Evolutionary conservation across 345 rosid genomes (phyloP).

Genomic region (Combretum micranthum): DNA sequence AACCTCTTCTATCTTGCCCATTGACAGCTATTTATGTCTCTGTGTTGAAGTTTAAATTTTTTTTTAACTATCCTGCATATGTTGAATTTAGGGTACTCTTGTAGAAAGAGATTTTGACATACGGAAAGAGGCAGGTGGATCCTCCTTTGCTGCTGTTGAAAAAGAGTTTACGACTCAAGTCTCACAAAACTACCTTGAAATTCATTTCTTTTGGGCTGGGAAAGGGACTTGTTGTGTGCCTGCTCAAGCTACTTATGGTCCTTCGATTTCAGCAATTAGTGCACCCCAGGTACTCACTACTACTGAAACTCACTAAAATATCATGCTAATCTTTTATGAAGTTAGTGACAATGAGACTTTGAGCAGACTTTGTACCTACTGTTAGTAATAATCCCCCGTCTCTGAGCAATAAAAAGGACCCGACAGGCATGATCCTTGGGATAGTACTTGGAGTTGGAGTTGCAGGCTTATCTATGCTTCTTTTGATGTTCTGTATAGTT

Average conservation of each 20-base stretch:
- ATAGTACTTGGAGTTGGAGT: slow-evolving; percentile 41
- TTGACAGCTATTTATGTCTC: too few species aligned
- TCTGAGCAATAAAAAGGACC: slow-evolving; percentile 17
- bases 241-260: slow-evolving; percentile 23
- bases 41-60: too few species aligned
- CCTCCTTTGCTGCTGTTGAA: slow-evolving; percentile 14
- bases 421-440: slow-evolving; percentile 47
- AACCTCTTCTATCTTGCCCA: too few species aligned
- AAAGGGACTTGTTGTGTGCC: slow-evolving; percentile 33
- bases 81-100: too few species aligned
- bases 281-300: slow-evolving; percentile 1
- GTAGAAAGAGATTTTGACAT: slow-evolving; percentile 15
- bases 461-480: slow-evolving; percentile 21
- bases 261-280: slow-evolving; percentile 28
- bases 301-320: neutral
- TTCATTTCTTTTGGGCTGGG: slow-evolving; percentile 31
- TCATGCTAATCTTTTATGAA: neutral
- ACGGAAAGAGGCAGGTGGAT: slow-evolving; percentile 21
- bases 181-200: slow-evolving; percentile 23
- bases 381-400: slow-evolving; percentile 43
- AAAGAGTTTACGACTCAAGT: slow-evolving; percentile 10
- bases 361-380: slow-evolving; percentile 62
- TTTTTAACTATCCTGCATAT: too few species aligned
- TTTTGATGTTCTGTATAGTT: slow-evolving; percentile 25
- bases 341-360: slow-evolving; percentile 11